Conservation (phyloP, 1,284 basidiomycete species). For the Chondrostereum purpureum region DNA sequence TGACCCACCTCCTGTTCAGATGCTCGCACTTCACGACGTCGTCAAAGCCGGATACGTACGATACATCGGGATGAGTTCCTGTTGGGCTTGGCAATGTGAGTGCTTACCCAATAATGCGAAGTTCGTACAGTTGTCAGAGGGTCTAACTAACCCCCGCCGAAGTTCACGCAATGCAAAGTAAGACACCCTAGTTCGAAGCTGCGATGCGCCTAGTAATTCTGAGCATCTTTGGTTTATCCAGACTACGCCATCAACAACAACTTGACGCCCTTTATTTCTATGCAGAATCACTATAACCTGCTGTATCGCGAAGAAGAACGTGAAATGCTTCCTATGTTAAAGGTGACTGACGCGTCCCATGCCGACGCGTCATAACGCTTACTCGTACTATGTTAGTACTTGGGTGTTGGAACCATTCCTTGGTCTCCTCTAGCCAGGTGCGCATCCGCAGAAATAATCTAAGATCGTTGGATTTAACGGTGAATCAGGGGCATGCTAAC, state of each 20-base stretch:
- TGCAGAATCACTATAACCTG: slow-evolving; percentile 61
- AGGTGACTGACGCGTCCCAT: slow-evolving; percentile 22
- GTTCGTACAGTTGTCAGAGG: slow-evolving; percentile 11
- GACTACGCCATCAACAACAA: slow-evolving; percentile 45
- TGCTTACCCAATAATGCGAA: neutral
- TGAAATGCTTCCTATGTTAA: slow-evolving; percentile 60
- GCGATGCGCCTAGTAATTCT: neutral
- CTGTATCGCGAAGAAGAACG: slow-evolving; percentile 61
- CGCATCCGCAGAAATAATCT: too few species aligned
- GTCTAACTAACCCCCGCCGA: neutral
- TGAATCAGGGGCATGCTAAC: neutral
- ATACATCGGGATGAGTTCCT: slow-evolving; percentile 62
- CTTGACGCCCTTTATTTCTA: slow-evolving; percentile 61
- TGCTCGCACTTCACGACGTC: slow-evolving; percentile 65
- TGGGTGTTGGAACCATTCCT: slow-evolving; percentile 39
- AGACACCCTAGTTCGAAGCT: slow-evolving; percentile 8
- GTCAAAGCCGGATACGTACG: slow-evolving; percentile 60
- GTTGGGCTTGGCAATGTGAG: slow-evolving; percentile 42
- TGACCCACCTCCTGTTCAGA: slow-evolving; percentile 25
- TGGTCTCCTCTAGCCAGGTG: slow-evolving; percentile 41
- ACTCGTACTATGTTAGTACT: slow-evolving; percentile 17
- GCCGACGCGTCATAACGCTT: neutral
- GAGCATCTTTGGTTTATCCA: slow-evolving; percentile 13
- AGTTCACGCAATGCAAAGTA: slow-evolving; percentile 48
- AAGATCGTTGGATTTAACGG: too few species aligned